Conservation (phyloP, 73 alveolate species). For the Paramecium caudatum region DNA sequence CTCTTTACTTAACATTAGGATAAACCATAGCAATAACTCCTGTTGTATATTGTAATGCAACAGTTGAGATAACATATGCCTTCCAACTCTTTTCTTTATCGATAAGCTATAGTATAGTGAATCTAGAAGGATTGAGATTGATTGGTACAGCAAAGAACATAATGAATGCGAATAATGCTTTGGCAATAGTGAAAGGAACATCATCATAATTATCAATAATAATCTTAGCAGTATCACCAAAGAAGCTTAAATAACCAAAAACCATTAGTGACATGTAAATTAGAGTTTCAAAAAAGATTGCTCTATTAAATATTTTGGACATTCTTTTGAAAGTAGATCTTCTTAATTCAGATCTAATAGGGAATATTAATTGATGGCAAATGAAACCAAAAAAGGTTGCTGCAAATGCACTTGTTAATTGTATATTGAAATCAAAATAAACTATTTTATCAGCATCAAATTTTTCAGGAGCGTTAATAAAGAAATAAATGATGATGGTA, state of each 20-base stretch:
- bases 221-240: slow-evolving; percentile 8
- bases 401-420: slow-evolving; percentile 30
- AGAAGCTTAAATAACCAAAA: slow-evolving; percentile 57
- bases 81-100: slow-evolving; percentile 9
- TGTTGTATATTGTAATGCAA: not conserved
- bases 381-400: slow-evolving; percentile 54
- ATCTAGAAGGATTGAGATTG: slow-evolving; percentile 43
- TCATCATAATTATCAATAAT: slow-evolving; percentile 38
- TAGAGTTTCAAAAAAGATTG: not conserved
- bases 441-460: not conserved
- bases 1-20: slow-evolving; percentile 28
- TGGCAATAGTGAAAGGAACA: slow-evolving; percentile 20
- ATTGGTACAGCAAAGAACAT: slow-evolving; percentile 65
- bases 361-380: slow-evolving; percentile 54
- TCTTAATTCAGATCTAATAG: slow-evolving; percentile 51
- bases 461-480: not conserved
- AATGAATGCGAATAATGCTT: slow-evolving; percentile 35
- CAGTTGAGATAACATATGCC: not conserved
- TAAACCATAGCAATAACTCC: slow-evolving; percentile 61
- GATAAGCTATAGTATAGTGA: not conserved
- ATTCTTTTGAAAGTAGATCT: slow-evolving; percentile 55
- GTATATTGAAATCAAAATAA: slow-evolving; percentile 13
- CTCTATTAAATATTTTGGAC: slow-evolving; percentile 66
- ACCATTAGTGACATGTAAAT: slow-evolving; percentile 16
- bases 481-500: not conserved